Evolutionary conservation across 768 basidiomycete genomes (phyloP).

Genomic region (Cystofilobasidium ferigula): DNA sequence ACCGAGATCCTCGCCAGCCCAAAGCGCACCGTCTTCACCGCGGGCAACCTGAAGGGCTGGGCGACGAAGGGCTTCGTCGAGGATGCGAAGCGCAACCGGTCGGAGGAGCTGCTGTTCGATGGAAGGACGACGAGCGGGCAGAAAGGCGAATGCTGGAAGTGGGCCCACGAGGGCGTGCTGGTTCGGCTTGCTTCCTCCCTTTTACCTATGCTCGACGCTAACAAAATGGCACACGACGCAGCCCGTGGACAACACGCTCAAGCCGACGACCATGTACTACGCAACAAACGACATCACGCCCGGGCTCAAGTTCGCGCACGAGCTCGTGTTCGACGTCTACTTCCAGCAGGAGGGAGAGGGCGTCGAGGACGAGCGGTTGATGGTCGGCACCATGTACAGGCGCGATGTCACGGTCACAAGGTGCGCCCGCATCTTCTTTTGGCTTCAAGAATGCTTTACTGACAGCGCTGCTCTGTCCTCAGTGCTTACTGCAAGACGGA

Average conservation of each 20-base stretch:
- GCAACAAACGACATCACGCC: not conserved
- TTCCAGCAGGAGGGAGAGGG: slow-evolving; percentile 7
- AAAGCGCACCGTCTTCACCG: not conserved
- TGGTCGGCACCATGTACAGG: not conserved
- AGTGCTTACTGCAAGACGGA: too few relatives aligned
- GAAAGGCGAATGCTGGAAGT: slow-evolving; percentile 14
- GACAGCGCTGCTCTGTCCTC: too few relatives aligned
- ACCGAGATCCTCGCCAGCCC: not conserved
- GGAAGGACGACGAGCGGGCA: slow-evolving; percentile 1
- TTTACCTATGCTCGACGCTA: too few relatives aligned
- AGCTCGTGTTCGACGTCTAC: slow-evolving; percentile 18
- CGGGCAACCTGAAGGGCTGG: slow-evolving; percentile 5
- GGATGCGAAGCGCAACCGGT: not conserved
- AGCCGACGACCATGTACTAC: slow-evolving; percentile 15
- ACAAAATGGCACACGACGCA: too few relatives aligned
- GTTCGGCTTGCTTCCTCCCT: not conserved
- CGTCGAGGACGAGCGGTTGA: not conserved
- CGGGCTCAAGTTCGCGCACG: slow-evolving; percentile 4
- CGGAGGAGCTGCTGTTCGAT: not conserved
- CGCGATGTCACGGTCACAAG: slow-evolving; percentile 5
- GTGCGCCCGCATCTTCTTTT: not conserved
- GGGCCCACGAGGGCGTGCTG: slow-evolving; percentile 3
- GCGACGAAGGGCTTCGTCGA: not conserved
- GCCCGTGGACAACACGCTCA: slow-evolving; percentile 7
- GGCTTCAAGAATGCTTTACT: too few relatives aligned